A percentile compares a stretch with the other conserved stretches of the same genome.
These are phyloP conservation scores for Solanum hybrid DNA, from an alignment of 305 asterid species.

Conservation along the genomic window DNA sequence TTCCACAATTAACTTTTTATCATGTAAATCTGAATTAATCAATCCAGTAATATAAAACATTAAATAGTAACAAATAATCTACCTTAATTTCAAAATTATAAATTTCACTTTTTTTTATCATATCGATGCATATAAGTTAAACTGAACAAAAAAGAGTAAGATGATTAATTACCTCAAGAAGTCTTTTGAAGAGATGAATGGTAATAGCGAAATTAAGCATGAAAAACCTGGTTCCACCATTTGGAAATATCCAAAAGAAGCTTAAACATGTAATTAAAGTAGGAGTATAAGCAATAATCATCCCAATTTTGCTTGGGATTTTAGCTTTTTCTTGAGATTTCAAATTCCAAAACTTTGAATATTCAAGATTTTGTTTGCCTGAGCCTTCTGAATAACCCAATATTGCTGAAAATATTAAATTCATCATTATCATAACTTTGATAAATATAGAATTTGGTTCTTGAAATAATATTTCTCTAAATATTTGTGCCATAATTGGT, in stretches of 20 bases:
- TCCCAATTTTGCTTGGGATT: slow-evolving; percentile 35
- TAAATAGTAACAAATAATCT: not conserved
- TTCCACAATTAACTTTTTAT: not conserved
- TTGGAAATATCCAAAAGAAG: slow-evolving; percentile 38
- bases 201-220: slow-evolving; percentile 42
- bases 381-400: slow-evolving; percentile 29
- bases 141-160: not conserved
- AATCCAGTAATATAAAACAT: not conserved
- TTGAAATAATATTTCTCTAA: slow-evolving; percentile 20
- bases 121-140: not conserved
- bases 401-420: slow-evolving; percentile 7
- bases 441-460: slow-evolving; percentile 35
- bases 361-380: slow-evolving; percentile 45
- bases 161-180: slow-evolving; percentile 40
- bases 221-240: slow-evolving; percentile 35
- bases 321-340: slow-evolving; percentile 4
- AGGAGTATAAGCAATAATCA: slow-evolving; percentile 46
- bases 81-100: not conserved
- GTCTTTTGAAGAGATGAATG: slow-evolving; percentile 50
- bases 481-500: slow-evolving; percentile 9
- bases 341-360: slow-evolving; percentile 52
- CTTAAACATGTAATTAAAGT: slow-evolving; percentile 21
- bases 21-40: not conserved
- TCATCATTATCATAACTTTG: slow-evolving; percentile 10
- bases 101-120: not conserved